Evolutionary conservation across 768 basidiomycete species (phyloP), one percentile per base, ranked within the genome.

Genomic region (Megacollybia marginata): DNA sequence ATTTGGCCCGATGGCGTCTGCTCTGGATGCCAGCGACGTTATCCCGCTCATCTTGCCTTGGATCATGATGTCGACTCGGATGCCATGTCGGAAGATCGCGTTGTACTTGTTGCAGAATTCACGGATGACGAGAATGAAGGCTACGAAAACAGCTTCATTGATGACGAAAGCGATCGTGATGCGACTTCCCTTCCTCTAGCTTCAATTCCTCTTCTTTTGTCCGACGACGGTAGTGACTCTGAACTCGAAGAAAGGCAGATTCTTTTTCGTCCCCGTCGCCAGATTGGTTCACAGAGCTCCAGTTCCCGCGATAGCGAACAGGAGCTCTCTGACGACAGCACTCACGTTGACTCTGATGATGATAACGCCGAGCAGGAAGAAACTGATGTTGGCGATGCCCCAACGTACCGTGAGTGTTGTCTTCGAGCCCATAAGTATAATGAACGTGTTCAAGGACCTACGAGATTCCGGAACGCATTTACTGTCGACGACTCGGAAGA

Each of bases 1-100:
- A 85, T 92, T 52, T 80, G 75, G 76, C 15, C 13, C 13, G 79
- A 72, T 52, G 85, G 84, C 1, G 60, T 72, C 18, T 92, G 89
- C 58, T 73, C 79, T 4, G 58, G 59, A 10, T 91, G 89, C 55
- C 69, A 75, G 28, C 73, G 85, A 33, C 62, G 62, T 16, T 88
- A 88, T 57, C 69, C 68, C 3, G 83, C 78, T 1, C 84, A 57
- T 45, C 59, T 49, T 12, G 54, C 55, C 35, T 56, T 28, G 13
- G 61, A 60, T 44, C 63, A 57, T 11, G 59, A 59, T 5, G 67
- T 58, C 6, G 61, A 69, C 18, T 69, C 67, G 28, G 46, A 61
- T 47, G 62, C 56, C 16, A 62, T 62, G 57, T 44, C 62, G 32
- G 72, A 69, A 9, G 72, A 69, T 10, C 23, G 23, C 6, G 23